Conservation (phyloP, 225 moss, liverwort and hornwort genomes). For the Neckera pumila region DNA sequence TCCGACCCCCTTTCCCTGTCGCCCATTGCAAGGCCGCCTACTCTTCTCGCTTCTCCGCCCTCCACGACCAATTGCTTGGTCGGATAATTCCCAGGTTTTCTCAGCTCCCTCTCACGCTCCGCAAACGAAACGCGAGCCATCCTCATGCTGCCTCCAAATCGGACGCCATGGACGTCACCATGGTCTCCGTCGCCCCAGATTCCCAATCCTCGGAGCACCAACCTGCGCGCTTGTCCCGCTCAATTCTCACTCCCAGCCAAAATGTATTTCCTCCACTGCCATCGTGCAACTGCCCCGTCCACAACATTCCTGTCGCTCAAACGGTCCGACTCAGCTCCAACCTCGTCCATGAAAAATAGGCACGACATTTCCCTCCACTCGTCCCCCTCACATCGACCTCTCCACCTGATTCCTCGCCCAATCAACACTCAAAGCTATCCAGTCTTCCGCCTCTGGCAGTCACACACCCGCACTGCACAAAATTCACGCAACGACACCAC, state of each 20-base stretch:
- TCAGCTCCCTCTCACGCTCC: constrained; percentile 26
- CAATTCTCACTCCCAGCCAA: neutral
- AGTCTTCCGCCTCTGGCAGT: neutral
- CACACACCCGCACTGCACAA: neutral
- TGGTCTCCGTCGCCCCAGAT: neutral
- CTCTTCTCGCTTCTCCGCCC: constrained; percentile 3
- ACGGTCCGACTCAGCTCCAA: neutral
- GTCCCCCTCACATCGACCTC: neutral
- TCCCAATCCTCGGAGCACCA: neutral
- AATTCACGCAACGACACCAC: neutral
- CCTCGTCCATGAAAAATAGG: neutral
- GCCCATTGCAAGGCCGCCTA: neutral
- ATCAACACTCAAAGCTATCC: neutral
- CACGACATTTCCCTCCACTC: neutral
- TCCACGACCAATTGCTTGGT: constrained; percentile 2
- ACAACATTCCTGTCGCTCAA: neutral
- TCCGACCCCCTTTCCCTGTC: constrained; percentile 4
- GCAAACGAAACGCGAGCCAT: constrained; percentile 15
- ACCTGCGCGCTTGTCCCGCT: neutral
- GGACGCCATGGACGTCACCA: neutral
- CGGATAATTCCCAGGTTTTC: neutral
- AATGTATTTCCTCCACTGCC: neutral
- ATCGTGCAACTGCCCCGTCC: neutral
- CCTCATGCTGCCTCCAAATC: constrained; percentile 10
- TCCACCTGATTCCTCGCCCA: neutral